Evolutionary conservation across 2,329 filamentous ascomycete genomes (phyloP), one percentile per base, ranked within the genome.

Genomic region (Aspergillus tubingensis): DNA sequence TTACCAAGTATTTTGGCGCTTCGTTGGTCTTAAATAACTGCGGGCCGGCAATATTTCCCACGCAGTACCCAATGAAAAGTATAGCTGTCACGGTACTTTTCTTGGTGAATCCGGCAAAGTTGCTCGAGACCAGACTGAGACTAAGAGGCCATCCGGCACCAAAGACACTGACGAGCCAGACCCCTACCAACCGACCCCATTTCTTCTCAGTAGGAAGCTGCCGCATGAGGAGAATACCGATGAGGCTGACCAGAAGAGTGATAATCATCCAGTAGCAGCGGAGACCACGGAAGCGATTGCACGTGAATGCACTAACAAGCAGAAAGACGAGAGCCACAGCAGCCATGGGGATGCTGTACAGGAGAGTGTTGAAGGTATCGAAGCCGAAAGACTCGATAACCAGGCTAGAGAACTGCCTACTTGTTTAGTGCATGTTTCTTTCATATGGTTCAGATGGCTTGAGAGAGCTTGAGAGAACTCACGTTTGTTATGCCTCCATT

Each of bases 31-130:
- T 59, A n/a, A 62, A 62, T 3, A 62, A 38, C 19, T 59, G 68
- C 23, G 71, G 70, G 0, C 69, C 70, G 11, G 69, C 64, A 38
- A 73, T 69, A 44, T 72, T 72, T 2, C 70, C 69, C 44, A 71
- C 59, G 38, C 71, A 71, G 27, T 72, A 70, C 1, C 66, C 81
- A 1, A 80, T 80, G 60, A 84, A 84, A 5, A 85, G 60, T 8
- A 80, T 71, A 0, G 81, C 81, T 0, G 73, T 68, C 2, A 70
- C 65, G 2, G 68, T 67, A 25, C 63, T 68, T 41, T 70, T 72
- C 57, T 74, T 74, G 1, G 72, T 70, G 30, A 70, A 69, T 3
- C 72, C 72, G 7, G 70, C 70, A 30, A 72, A 65, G 60, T 74
- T 75, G 1, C 67, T 70, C 1, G 67, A 70, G 25, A 70, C 61